These are phyloP conservation scores for Austroboletus sp. DNA, from an alignment of 1,284 basidiomycete genomes.

Conservation along the genomic window DNA sequence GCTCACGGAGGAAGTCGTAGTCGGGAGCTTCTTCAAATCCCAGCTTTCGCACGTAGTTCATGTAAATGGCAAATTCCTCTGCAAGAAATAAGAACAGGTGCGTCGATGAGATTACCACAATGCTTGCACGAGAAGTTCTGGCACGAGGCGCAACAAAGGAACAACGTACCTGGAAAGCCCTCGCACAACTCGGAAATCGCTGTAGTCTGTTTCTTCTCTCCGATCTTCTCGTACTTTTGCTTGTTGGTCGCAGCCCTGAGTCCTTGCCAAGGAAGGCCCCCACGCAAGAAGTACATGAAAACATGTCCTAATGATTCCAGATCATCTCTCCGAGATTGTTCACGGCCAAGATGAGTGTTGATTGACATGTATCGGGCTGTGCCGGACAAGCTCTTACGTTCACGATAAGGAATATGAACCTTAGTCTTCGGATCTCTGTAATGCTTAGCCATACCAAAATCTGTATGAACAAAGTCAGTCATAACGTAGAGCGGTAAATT, in stretches of 20 bases:
- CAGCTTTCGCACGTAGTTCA: slow-evolving; percentile 94
- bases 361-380: slow-evolving; percentile 98
- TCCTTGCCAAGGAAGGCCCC: slow-evolving; percentile 92
- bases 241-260: slow-evolving; percentile 94
- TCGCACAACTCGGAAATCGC: slow-evolving; percentile 90
- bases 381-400: slow-evolving; percentile 95
- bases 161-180: slow-evolving; percentile 81
- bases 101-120: neutral
- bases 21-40: slow-evolving; percentile 95
- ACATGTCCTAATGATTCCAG: slow-evolving; percentile 93
- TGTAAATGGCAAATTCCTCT: slow-evolving; percentile 95
- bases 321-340: slow-evolving; percentile 86
- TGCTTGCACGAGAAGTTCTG: neutral
- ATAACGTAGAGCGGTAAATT: slow-evolving; percentile 1
- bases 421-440: slow-evolving; percentile 98
- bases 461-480: slow-evolving; percentile 35
- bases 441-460: slow-evolving; percentile 98
- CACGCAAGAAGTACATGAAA: slow-evolving; percentile 96
- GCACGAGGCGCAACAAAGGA: slow-evolving; percentile 2
- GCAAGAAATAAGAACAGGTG: slow-evolving; percentile 19
- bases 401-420: slow-evolving; percentile 95
- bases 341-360: slow-evolving; percentile 94
- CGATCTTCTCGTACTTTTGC: slow-evolving; percentile 97
- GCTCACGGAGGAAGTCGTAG: slow-evolving; percentile 93
- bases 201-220: slow-evolving; percentile 95